phyloP scores from a whole-genome alignment of 139 green algal species.

The Spirogloea muscicola region DNA sequence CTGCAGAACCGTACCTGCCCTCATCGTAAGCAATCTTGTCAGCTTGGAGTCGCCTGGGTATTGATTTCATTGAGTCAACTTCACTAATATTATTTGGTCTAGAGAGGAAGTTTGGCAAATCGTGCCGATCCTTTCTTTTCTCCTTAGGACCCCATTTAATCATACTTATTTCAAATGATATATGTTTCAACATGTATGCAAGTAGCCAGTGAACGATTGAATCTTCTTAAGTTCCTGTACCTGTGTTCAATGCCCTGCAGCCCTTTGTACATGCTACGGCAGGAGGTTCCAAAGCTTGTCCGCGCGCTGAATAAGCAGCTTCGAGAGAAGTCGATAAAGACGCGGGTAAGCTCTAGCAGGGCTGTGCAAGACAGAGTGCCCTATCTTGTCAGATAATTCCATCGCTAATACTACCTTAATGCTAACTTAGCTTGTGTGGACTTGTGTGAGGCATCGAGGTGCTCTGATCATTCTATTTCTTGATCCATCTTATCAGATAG shows the following conservation, averaged over 20 bases:
- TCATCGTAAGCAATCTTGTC: neutral
- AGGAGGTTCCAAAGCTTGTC: slow-evolving; percentile 60
- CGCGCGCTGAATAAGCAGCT: slow-evolving; percentile 63
- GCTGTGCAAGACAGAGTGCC: too few relatives aligned
- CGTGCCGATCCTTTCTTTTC: too few relatives aligned
- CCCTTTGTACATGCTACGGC: slow-evolving; percentile 49
- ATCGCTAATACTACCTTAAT: too few relatives aligned
- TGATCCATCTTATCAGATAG: too few relatives aligned
- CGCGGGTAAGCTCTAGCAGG: slow-evolving; percentile 51
- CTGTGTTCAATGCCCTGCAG: slow-evolving; percentile 28
- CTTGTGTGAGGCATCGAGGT: neutral
- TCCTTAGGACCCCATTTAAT: too few relatives aligned
- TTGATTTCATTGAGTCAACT: neutral
- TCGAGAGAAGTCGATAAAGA: slow-evolving; percentile 71
- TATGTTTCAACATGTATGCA: too few relatives aligned
- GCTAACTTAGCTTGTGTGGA: too few relatives aligned
- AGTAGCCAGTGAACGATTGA: too few relatives aligned
- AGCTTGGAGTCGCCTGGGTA: neutral
- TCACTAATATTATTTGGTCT: too few relatives aligned
- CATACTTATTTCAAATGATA: too few relatives aligned
- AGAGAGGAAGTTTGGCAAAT: too few relatives aligned
- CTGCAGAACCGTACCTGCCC: neutral
- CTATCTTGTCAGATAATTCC: too few relatives aligned
- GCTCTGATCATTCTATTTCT: neutral
- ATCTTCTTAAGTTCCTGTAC: slow-evolving; percentile 1